Base-by-base conservation (phyloP, 2,329 filamentous ascomycete genomes). In the Phialophora expanda region DNA sequence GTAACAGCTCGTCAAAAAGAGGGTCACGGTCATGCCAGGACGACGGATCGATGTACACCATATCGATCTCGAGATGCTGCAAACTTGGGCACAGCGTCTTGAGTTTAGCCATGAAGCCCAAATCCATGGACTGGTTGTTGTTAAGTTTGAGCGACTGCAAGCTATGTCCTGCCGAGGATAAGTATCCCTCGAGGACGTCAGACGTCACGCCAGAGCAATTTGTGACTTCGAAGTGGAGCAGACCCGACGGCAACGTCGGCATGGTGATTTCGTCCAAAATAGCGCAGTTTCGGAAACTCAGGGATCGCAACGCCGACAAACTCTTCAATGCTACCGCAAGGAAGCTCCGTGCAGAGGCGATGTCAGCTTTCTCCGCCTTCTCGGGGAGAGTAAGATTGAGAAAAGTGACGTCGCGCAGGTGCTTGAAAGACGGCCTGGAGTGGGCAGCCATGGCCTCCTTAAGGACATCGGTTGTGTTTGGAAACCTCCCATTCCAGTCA, bases 191-290 rank as follows among this genome's bases (percentile, higher is more conserved):
- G 24, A 97, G 78, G 65, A 88, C 84, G 3, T 87, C 83, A 0
- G 91, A 89, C 4, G 83, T 87, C 9, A 97, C 78, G 67, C 90
- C 87, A 78, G 89, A 89, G 74, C 93, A 97, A 72, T 95, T 94
- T 70, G 88, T 86, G 17, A 97, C 81, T 69, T 89, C 89, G 3
- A 98, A 82, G 54, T 86, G 85, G 54, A 84, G 79, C 22, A 98
- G 81, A 3, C 81, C 84, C 11, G 79, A 82, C 0, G 93, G 92
- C 6, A 97, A 79, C 3, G 86, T 80, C 1, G 85, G 82, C n/a
- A 97, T 80, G 20, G 96, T 82, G 8, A 82, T 81, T 7, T 87
- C 84, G 73, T 90, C 90, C 65, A 92, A 84, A 38, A 91, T 82
- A 2, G 88, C 89, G 51, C 89, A 96, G 7, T 89, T 89, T 73